Percentiles rank a stretch among this genome's conserved stretches.
Conservation (phyloP, 345 rosid species). For the Populus simonii region DNA sequence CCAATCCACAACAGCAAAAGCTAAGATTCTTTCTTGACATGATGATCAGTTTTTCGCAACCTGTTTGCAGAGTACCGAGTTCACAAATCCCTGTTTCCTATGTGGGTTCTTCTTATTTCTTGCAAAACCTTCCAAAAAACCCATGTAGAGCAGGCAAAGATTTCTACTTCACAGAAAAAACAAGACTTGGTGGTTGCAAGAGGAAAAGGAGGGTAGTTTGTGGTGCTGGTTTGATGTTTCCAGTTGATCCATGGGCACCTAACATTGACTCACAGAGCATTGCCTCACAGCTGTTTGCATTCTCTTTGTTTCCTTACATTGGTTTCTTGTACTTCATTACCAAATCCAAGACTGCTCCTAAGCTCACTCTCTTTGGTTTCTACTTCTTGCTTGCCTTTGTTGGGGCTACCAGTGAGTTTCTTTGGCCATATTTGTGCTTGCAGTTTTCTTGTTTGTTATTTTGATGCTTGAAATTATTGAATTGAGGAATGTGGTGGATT, state of each 20-base stretch:
- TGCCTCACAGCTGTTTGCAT: constrained; percentile 76
- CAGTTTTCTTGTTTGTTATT: neutral
- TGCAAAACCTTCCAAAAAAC: constrained; percentile 7
- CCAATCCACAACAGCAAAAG: neutral
- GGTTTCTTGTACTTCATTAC: constrained; percentile 91
- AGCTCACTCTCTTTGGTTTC: constrained; percentile 87
- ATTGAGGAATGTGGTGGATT: neutral
- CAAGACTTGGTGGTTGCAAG: constrained; percentile 8
- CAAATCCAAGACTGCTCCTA: constrained; percentile 77
- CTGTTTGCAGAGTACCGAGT: constrained; percentile 17
- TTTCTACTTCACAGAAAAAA: constrained; percentile 10
- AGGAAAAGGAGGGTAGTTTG: constrained; percentile 37
- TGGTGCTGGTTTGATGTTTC: constrained; percentile 44
- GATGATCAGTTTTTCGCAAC: constrained; percentile 22
- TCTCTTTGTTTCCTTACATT: constrained; percentile 77
- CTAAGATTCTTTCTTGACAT: neutral
- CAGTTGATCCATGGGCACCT: constrained; percentile 91
- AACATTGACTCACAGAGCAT: constrained; percentile 71
- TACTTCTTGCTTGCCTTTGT: constrained; percentile 89
- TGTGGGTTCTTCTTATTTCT: constrained; percentile 21
- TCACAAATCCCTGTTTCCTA: constrained; percentile 10
- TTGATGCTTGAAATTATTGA: neutral
- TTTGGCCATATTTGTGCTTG: neutral
- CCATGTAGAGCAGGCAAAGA: constrained; percentile 15
- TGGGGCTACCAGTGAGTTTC: constrained; percentile 77